A percentile compares a stretch with the other conserved stretches of the same genome.
phyloP scores from a whole-genome alignment of 2,329 filamentous ascomycete genomes.

The Bipolaris zeicola region DNA sequence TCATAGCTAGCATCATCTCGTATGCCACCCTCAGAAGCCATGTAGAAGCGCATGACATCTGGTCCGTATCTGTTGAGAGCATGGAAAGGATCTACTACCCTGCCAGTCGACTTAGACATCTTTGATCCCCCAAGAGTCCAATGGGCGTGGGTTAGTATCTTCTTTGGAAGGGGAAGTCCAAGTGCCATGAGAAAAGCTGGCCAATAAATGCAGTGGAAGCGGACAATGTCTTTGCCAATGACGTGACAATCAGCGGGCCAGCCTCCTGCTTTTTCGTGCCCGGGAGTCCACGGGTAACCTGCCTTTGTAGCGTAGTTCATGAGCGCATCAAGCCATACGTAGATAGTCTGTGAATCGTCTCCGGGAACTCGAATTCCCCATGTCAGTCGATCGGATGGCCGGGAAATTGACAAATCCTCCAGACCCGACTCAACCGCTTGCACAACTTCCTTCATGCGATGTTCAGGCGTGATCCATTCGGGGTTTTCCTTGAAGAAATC shows the following conservation, averaged over 20 bases:
- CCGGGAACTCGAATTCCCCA: conserved; percentile 92
- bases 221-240: conserved; percentile 93
- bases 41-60: conserved; percentile 87
- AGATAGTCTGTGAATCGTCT: conserved; percentile 86
- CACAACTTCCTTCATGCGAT: conserved; percentile 78
- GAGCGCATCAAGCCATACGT: conserved; percentile 96
- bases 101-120: conserved; percentile 96
- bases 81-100: conserved; percentile 92
- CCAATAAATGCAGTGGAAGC: conserved; percentile 98
- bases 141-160: conserved; percentile 86
- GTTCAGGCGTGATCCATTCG: conserved; percentile 72
- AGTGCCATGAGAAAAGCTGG: conserved; percentile 92
- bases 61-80: conserved; percentile 87
- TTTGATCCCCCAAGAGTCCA: conserved; percentile 93
- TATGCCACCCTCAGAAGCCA: conserved; percentile 80
- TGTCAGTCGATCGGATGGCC: conserved; percentile 74
- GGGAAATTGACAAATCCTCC: conserved; percentile 86
- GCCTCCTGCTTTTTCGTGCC: conserved; percentile 64
- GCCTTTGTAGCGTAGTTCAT: conserved; percentile 91
- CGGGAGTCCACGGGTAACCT: conserved; percentile 81
- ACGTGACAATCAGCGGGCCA: conserved; percentile 95
- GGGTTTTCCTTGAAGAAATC: conserved; percentile 80
- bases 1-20: conserved; percentile 81
- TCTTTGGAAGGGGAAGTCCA: conserved; percentile 75
- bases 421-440: conserved; percentile 77